Base-by-base conservation (phyloP, 768 basidiomycete genomes). In the Termitomyces sp. region DNA sequence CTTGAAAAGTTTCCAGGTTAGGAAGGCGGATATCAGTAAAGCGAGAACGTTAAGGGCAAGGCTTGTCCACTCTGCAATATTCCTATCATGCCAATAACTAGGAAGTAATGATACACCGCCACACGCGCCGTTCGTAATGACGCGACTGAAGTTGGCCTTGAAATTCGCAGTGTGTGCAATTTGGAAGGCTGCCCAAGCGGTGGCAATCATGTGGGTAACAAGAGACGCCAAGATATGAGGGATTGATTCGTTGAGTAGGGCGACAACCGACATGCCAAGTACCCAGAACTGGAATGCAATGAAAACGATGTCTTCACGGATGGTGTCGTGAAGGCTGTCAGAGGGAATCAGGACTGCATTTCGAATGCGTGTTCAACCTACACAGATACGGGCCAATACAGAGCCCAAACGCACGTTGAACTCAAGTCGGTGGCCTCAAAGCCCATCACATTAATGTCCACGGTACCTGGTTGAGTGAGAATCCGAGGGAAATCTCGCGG, bases 271-370 rank as follows among this genome's bases (percentile, higher is more conserved):
- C 85, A 90, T 87, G 32, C 85, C 87, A 16, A 90, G 73, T 6
- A 90, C 83, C 90, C 90, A 92, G 55, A 89, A 72, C 63, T 92
- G 88, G 73, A 91, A 92, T 6, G 79, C 77, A 42, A 92, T 84
- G 70, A 91, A 91, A 12, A 86, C 80, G 58, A 89, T 71, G 68
- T 92, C 90, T 65, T 91, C 88, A 28, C 90, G 84, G 68, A 88
- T 81, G 30, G 88, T 90, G 66, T 89, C 81, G 53, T 75, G 75
- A 53, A 92, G 77, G 24, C 88, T 91, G 60, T 26, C 57, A 22
- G 26, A 54, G 49, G 30, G 55, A 14, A 57, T 58, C 40, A 30
- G 8, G 38, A 18, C 26, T 40, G n/a, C 7, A 2, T 20, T 54
- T 40, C 14, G 9, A n/a, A 22, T 26, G 43, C 32, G 33, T 46